A percentile compares a stretch with the other conserved stretches of the same genome.
phyloP scores from a whole-genome alignment of 164 flowering plant genomes.

The Liriodendron chinense region DNA sequence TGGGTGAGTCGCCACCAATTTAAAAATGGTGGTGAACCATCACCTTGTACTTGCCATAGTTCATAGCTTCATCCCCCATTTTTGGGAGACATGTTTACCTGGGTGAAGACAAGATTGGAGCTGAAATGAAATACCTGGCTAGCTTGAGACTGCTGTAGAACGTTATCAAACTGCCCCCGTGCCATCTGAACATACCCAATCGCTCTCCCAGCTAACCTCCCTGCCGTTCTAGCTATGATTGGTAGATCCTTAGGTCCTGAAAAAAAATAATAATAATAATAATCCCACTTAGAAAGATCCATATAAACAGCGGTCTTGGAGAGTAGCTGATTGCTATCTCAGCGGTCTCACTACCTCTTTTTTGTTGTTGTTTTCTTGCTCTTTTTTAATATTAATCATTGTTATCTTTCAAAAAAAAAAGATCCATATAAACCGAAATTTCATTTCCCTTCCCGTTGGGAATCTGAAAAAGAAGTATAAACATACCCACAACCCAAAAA shows the following conservation, averaged over 20 bases:
- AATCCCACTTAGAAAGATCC: too few relatives aligned
- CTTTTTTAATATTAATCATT: too few relatives aligned
- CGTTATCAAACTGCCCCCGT: conserved; percentile 85
- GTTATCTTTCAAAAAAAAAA: too few relatives aligned
- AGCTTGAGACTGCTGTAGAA: conserved; percentile 87
- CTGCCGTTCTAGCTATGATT: conserved; percentile 71
- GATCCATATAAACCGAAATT: neutral
- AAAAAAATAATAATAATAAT: neutral
- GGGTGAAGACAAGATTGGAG: neutral
- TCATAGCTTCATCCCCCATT: too few relatives aligned
- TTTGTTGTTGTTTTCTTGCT: too few relatives aligned
- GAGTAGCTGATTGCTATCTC: too few relatives aligned
- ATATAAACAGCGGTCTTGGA: too few relatives aligned
- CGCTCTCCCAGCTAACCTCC: conserved; percentile 83
- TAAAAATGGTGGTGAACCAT: too few relatives aligned
- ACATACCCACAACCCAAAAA: neutral
- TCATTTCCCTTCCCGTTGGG: neutral
- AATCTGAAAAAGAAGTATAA: neutral
- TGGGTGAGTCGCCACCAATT: too few relatives aligned
- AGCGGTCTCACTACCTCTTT: too few relatives aligned
- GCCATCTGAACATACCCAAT: conserved; percentile 83
- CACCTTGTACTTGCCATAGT: too few relatives aligned
- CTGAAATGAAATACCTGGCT: conserved; percentile 47
- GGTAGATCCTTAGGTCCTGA: conserved; percentile 95
- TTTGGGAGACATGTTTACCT: neutral